Base-by-base conservation (phyloP, 805 yeast genomes). In the Candida xyloterini region DNA sequence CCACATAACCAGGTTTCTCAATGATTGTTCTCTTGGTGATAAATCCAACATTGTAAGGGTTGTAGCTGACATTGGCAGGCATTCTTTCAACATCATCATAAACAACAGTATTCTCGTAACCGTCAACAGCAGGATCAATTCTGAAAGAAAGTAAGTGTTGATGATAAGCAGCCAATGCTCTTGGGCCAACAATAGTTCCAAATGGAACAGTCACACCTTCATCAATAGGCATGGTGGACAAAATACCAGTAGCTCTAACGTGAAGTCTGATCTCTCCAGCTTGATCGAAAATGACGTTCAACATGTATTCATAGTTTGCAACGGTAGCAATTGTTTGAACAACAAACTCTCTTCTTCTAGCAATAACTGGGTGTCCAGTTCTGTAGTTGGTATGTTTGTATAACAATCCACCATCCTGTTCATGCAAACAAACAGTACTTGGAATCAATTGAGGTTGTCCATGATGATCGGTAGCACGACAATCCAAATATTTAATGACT, bases 191-290 rank as follows among this genome's bases (percentile, higher is more conserved):
- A 48, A 74, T 72, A 20, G 89, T 84, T 54, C 90, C 90, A 75
- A 78, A 76, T 47, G 84, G 84, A 46, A 81, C 84, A 36, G 67
- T 72, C 44, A 73, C 73, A 56, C 74, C 79, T 50, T 76, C 80
- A 50, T 84, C 91, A 52, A 83, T 79, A 50, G 89, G 88, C 83
- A 81, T 83, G 42, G 95, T 84, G 25, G 93, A 84, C 50, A 84
- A 71, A 56, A 84, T 84, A 72, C 95, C 95, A 42, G 95, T 84
- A 47, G 93, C 93, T 66, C 90, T 74, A 43, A 82, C 81, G 62
- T 84, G 88, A 44, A 84, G 78, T 50, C 80, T 79, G 53, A 84
- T 79, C 35, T 81, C 80, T 55, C 90, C 95, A 51, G 81, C 89
- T 63, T 78, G 87, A 53, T 79, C 84, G 55, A 84, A 79, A 56